Evolutionary conservation across 2,329 filamentous ascomycete genomes (phyloP), one percentile per base, ranked within the genome.

Genomic region (Trichothecium sympodiale): DNA sequence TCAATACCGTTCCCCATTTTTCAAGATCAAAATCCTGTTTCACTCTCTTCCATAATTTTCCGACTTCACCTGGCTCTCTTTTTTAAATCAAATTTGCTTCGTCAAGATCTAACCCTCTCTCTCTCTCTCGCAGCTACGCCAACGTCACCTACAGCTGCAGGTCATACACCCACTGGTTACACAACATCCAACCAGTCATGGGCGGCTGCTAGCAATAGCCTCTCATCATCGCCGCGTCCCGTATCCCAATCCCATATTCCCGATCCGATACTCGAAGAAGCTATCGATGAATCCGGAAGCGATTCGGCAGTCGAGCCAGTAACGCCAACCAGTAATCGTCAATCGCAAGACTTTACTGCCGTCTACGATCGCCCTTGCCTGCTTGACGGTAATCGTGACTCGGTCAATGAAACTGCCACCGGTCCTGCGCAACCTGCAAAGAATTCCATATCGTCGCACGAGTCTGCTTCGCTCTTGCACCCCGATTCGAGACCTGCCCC

Each of bases 281-380:
- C 20, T 25, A 25, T 25, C 52, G 71, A 71, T 55, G 74, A 78
- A 50, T 75, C 72, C 8, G 67, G 70, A 42, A 76, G 68, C 53
- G 74, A 78, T 47, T 67, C 66, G 17, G 60, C 64, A 37, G 69
- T 71, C 56, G 75, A 79, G 44, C 75, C 75, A 31, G 61, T 74
- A 39, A 80, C 75, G 16, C 76, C 75, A 33, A 67, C 74, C 40
- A 77, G 74, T 17, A 64, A 68, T 41, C 66, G 59, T 34, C 53
- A 71, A 47, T 74, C 72, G 32, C 66, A 68, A 39, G 69, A 74
- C 43, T 74, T 76, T 42, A 60, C 60, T 33, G 54, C 58, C 26
- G 51, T 62, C 41, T 59, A 62, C 37, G 55, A 54, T 6, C 20
- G 20, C 20, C 10, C 20, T 10, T 6, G 20, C 20, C 10, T 25